Evolutionary conservation across 495 filamentous ascomycete genomes (phyloP), one percentile per base, ranked within the genome.

Genomic region (Xylaria curta): DNA sequence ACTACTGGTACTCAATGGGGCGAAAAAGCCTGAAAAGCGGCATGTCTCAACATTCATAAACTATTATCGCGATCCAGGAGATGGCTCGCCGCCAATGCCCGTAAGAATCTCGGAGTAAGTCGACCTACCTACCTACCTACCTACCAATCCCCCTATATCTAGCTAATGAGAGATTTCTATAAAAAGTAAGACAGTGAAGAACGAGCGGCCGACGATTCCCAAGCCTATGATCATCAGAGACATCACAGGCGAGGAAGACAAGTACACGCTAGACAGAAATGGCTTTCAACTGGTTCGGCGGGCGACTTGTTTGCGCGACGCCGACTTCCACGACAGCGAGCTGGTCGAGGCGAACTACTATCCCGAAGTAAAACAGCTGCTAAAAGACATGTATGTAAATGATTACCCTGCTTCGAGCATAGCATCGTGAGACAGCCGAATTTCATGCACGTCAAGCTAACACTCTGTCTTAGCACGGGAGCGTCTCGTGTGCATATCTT

Each of bases 401-500:
- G 87, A 26, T n/a, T n/a, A n/a, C n/a, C 19, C 19, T 46, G 6
- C 5, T 58, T 62, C 40, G 9, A 54, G 19, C 9, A 9, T 3
- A 21, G 26, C 10, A 26, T 4, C 24, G 26, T 56, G 40, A n/a
- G 12, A 65, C 31, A 12, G 33, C 21, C 4, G 6, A 49, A 26
- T 44, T 56, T 6, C 13, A 26, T 15, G 8, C 10, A 21, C 7
- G 21, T 44, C 42, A 28, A 7, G 59, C 49, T 69, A 26, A 70
- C 60, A 26, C 33, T 2, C 0, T 28, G 1, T 85, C n/a, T 17
- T 12, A 85, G 93, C 26, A 89, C 91, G 9, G 91, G 89, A 15
- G 86, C 87, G 4, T 81, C 89, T 38, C 82, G 87, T 33, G 76
- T 92, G 77, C 86, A 89, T 84, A 89, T 92, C 78, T 93, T 92